Evolutionary conservation across 352 stramenopile genomes (phyloP).

Genomic region (Phytopythium litorale): DNA sequence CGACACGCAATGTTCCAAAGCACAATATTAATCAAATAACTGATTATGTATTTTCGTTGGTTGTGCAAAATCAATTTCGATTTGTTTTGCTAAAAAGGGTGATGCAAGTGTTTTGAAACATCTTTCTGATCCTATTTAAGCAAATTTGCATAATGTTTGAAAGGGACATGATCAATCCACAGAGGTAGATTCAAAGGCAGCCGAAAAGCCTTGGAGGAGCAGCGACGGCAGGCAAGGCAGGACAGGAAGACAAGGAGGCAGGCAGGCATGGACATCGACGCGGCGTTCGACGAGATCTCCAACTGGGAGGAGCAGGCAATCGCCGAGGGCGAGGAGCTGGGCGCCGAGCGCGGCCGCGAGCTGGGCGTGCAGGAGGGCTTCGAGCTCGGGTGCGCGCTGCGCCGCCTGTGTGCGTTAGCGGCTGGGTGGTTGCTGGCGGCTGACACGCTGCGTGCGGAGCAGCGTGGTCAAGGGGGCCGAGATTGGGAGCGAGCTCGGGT

Average conservation of each 20-base stretch:
- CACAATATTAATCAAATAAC: no score
- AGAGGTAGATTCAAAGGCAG: no score
- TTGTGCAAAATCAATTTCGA: no score
- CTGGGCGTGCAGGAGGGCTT: slow-evolving; percentile 70
- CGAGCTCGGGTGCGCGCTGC: slow-evolving; percentile 51
- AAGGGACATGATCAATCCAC: no score
- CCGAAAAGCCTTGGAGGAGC: no score
- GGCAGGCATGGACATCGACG: slow-evolving; percentile 49
- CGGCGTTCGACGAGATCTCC: slow-evolving; percentile 73
- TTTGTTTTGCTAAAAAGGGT: no score
- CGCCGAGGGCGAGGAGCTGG: slow-evolving; percentile 61
- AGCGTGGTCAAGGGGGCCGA: slow-evolving; percentile 77
- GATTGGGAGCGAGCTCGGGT: slow-evolving; percentile 78
- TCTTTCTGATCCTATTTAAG: no score
- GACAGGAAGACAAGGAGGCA: background rate
- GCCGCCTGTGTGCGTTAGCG: background rate
- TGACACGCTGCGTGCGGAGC: slow-evolving; percentile 3
- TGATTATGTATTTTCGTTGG: no score
- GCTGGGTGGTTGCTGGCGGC: background rate
- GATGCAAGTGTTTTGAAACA: no score
- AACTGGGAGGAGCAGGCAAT: slow-evolving; percentile 68
- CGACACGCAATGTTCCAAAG: no score
- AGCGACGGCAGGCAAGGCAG: no score
- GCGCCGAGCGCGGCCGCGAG: slow-evolving; percentile 44
- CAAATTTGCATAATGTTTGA: no score